Evolutionary conservation across 768 basidiomycete species (phyloP).

Genomic region (Macrocybe gigantea): DNA sequence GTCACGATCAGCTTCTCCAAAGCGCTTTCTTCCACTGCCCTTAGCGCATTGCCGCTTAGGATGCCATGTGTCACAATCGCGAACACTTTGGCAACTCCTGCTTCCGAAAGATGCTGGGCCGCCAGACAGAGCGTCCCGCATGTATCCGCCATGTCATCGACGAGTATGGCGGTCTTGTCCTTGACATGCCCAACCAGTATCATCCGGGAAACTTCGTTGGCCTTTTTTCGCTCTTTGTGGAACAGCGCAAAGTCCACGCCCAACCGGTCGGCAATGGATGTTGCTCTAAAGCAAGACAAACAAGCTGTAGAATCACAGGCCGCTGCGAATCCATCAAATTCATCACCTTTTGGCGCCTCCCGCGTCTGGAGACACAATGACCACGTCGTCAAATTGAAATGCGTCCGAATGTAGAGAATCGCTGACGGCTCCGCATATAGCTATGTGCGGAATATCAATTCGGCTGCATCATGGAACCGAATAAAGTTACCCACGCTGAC

Average conservation of each 20-base stretch:
- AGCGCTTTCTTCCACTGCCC: slow-evolving; percentile 61
- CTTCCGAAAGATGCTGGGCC: slow-evolving; percentile 81
- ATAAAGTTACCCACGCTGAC: slow-evolving; percentile 41
- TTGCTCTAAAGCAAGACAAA: slow-evolving; percentile 56
- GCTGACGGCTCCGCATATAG: slow-evolving; percentile 95
- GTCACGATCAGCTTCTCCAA: slow-evolving; percentile 96
- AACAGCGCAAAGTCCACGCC: slow-evolving; percentile 98
- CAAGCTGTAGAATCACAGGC: slow-evolving; percentile 6
- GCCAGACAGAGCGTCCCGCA: slow-evolving; percentile 93
- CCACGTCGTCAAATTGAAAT: slow-evolving; percentile 81
- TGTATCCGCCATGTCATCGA: slow-evolving; percentile 99
- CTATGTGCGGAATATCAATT: slow-evolving; percentile 26
- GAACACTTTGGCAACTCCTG: slow-evolving; percentile 79
- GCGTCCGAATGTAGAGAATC: slow-evolving; percentile 89
- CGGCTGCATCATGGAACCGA: slow-evolving; percentile 1
- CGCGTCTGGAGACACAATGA: slow-evolving; percentile 97
- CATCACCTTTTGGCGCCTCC: slow-evolving; percentile 93
- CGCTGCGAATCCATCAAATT: slow-evolving; percentile 10
- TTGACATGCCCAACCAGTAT: slow-evolving; percentile 91
- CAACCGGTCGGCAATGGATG: slow-evolving; percentile 92
- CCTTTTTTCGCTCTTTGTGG: slow-evolving; percentile 98
- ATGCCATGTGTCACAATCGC: slow-evolving; percentile 98
- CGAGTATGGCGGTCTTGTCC: slow-evolving; percentile 89
- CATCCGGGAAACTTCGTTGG: slow-evolving; percentile 93
- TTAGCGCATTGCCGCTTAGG: slow-evolving; percentile 83